Conservation (phyloP, 2,329 filamentous ascomycete species). For the Graphilbum sp. region DNA sequence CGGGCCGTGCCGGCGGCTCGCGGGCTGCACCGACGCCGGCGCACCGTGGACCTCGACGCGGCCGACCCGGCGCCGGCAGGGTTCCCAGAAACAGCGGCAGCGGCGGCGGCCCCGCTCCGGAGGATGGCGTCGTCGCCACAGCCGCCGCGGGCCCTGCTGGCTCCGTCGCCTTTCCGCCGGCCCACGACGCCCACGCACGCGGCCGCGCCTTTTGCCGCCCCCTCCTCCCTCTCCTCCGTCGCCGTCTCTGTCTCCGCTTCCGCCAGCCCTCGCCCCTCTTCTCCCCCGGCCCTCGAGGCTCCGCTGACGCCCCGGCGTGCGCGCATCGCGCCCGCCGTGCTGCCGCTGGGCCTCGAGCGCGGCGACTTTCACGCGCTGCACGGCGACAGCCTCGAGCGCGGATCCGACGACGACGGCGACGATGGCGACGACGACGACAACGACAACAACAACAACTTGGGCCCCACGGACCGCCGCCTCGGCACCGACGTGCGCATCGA, state of each 20-base stretch:
- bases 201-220: not conserved
- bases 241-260: not conserved
- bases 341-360: slow-evolving; percentile 42
- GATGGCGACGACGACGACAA: slow-evolving; percentile 27
- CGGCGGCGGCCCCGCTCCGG: too few species aligned
- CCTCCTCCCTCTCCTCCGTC: not conserved
- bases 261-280: not conserved
- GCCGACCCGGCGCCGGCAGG: too few species aligned
- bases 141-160: too few species aligned
- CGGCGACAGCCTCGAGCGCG: slow-evolving; percentile 21
- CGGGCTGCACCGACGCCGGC: slow-evolving; percentile 36
- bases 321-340: slow-evolving; percentile 41
- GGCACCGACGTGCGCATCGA: slow-evolving; percentile 26
- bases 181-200: not conserved
- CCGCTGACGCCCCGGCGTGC: slow-evolving; percentile 45
- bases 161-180: not conserved
- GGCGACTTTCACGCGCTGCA: slow-evolving; percentile 39
- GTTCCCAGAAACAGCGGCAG: too few species aligned
- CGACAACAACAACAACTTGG: slow-evolving; percentile 36
- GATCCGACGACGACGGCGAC: slow-evolving; percentile 27
- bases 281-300: too few species aligned
- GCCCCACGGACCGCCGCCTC: slow-evolving; percentile 44
- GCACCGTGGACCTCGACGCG: slow-evolving; percentile 29
- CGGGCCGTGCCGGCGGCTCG: slow-evolving; percentile 23
- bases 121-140: too few species aligned